phyloP scores from a whole-genome alignment of 192 early-diverging fungal genomes.

The Coemansia sp. region DNA sequence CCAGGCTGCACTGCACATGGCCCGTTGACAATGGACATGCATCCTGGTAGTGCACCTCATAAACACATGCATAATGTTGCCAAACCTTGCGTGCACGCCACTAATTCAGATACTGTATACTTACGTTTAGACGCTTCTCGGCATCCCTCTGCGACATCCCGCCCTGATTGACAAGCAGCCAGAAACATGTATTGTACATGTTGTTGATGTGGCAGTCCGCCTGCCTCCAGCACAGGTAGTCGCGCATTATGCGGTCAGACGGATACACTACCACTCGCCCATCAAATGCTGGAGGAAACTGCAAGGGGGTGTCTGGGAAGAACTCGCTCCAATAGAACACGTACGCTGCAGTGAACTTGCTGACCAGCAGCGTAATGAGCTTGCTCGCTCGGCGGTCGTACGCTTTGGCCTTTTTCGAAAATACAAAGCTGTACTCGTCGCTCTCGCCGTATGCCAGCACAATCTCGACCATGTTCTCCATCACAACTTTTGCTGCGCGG shows the following conservation, averaged over 20 bases:
- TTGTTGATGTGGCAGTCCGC: slow-evolving; percentile 96
- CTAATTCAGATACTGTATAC: slow-evolving; percentile 7
- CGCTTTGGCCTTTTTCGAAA: slow-evolving; percentile 62
- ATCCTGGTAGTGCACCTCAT: slow-evolving; percentile 7
- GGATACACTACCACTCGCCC: slow-evolving; percentile 89
- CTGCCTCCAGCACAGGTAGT: slow-evolving; percentile 95
- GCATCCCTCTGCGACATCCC: slow-evolving; percentile 69
- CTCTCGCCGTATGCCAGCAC: slow-evolving; percentile 88
- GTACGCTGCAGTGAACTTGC: slow-evolving; percentile 85
- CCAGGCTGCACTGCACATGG: background rate
- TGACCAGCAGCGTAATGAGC: slow-evolving; percentile 78
- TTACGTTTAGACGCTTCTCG: slow-evolving; percentile 70
- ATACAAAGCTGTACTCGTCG: slow-evolving; percentile 90
- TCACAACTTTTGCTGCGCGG: slow-evolving; percentile 73
- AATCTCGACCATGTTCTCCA: slow-evolving; percentile 79
- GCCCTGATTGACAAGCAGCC: slow-evolving; percentile 81
- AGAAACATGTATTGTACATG: slow-evolving; percentile 95
- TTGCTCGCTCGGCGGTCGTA: slow-evolving; percentile 81
- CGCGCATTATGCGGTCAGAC: slow-evolving; percentile 73
- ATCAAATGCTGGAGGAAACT: slow-evolving; percentile 90
- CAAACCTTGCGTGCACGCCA: background rate
- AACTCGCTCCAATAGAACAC: slow-evolving; percentile 79
- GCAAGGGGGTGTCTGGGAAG: slow-evolving; percentile 64
- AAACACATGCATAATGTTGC: background rate
- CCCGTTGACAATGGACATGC: background rate